Evolutionary conservation across 495 filamentous ascomycete genomes (phyloP), one percentile per base, ranked within the genome.

Genomic region (Entonaema liquescens): DNA sequence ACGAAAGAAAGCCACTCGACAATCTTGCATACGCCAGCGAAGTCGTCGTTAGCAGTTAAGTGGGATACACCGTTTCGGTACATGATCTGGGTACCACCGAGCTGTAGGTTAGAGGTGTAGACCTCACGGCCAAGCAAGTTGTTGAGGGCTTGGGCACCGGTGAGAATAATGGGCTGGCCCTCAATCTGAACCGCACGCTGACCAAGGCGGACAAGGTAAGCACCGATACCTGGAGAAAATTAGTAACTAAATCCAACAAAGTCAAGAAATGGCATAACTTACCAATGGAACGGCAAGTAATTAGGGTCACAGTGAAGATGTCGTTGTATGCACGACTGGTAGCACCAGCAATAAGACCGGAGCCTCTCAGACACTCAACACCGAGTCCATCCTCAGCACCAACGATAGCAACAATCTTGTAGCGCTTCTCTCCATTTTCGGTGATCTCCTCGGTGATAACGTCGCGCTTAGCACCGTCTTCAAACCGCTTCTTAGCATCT

Each of bases 11-110:
- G 89, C 95, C 95, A 99, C 74, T 97, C 90, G 29, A 98, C 91
- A 76, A 99, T 98, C 89, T 97, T 97, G 81, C 92, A 90, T 13
- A 99, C 93, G 87, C 95, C 95, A 68, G 93, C 93, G 65, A 98
- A 98, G 85, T 99, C 95, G 78, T 99, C 95, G 75, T 90, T 92
- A 77, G 95, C 95, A 67, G 95, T 98, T 91, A 98, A 92, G 83
- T 99, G 95, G 8, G 96, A 98, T 26, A 99, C 96, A 87, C 95
- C 95, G 78, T 99, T 99, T 83, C 91, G 95, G 88, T 99, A 98
- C 95, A 99, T 99, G 86, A 99, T 99, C 83, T 99, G 95, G 42
- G 95, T 98, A 73, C 95, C 95, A 89, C 95, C 95, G 68, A 99
- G 92, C 85, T 99, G 95, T 68, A 99, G 81, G 87, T 99, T 99